Conservation (phyloP, 192 early-diverging fungal species). For the Geranomyces variabilis region DNA sequence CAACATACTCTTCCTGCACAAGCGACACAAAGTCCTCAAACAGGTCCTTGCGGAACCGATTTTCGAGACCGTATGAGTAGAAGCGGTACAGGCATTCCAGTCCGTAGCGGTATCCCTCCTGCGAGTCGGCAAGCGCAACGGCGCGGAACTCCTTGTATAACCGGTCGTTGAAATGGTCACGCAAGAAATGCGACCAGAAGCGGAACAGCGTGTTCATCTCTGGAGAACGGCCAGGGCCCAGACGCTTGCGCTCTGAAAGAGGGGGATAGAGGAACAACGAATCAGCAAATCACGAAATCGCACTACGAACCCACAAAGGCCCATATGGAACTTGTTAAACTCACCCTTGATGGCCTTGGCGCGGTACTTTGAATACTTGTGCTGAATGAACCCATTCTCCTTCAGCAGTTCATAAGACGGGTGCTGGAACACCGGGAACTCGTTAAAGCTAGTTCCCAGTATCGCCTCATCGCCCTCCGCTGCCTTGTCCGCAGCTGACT, state of each 20-base stretch:
- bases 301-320: too few species aligned
- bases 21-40: slow-evolving; percentile 88
- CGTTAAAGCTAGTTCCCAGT: slow-evolving; percentile 42
- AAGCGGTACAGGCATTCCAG: slow-evolving; percentile 97
- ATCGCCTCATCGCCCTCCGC: background rate
- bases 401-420: slow-evolving; percentile 91
- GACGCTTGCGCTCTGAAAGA: slow-evolving; percentile 78
- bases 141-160: slow-evolving; percentile 95
- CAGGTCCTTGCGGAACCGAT: slow-evolving; percentile 80
- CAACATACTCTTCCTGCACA: slow-evolving; percentile 69
- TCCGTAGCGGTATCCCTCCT: slow-evolving; percentile 86
- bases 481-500: background rate
- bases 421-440: slow-evolving; percentile 66
- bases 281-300: slow-evolving; percentile 2
- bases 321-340: slow-evolving; percentile 9
- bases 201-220: slow-evolving; percentile 98
- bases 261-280: background rate
- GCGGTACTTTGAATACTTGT: slow-evolving; percentile 95
- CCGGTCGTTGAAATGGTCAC: slow-evolving; percentile 91
- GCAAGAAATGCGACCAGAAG: slow-evolving; percentile 98
- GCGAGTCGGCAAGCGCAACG: slow-evolving; percentile 86
- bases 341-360: slow-evolving; percentile 81
- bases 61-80: slow-evolving; percentile 94
- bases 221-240: slow-evolving; percentile 85
- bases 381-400: slow-evolving; percentile 97